Percentiles rank a stretch among this genome's conserved stretches.
Conservation (phyloP, 2,329 filamentous ascomycete genomes). For the Thielaviopsis musarum region DNA sequence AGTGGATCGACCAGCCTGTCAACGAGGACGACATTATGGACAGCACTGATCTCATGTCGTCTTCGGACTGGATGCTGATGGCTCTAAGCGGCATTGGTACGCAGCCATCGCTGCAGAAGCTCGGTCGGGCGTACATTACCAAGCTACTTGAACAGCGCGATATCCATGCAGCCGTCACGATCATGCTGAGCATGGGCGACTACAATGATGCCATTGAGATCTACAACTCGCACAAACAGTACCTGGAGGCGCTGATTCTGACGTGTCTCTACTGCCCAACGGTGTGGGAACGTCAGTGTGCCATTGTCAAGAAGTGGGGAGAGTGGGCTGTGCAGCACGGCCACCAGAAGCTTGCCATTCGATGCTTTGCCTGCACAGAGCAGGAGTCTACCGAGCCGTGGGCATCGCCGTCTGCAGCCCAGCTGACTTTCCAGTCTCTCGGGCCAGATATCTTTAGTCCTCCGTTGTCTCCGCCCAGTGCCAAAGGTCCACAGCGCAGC, state of each 20-base stretch:
- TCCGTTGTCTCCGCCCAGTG: slow-evolving; percentile 56
- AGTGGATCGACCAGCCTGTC: slow-evolving; percentile 73
- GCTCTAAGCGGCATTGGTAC: slow-evolving; percentile 78
- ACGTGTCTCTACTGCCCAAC: slow-evolving; percentile 66
- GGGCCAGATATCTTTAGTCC: slow-evolving; percentile 46
- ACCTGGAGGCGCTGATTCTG: slow-evolving; percentile 83
- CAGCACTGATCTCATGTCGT: slow-evolving; percentile 73
- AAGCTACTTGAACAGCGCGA: slow-evolving; percentile 79
- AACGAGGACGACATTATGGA: slow-evolving; percentile 66
- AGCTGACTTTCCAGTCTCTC: slow-evolving; percentile 37
- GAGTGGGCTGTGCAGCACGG: slow-evolving; percentile 77
- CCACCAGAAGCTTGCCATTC: slow-evolving; percentile 77
- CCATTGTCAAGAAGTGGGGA: slow-evolving; percentile 85
- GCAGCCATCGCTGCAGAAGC: slow-evolving; percentile 62
- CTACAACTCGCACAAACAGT: slow-evolving; percentile 79
- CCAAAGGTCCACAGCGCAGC: slow-evolving; percentile 40
- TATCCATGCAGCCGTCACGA: slow-evolving; percentile 78
- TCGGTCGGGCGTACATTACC: slow-evolving; percentile 81
- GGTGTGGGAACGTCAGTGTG: slow-evolving; percentile 83
- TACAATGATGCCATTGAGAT: slow-evolving; percentile 90
- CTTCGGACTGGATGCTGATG: slow-evolving; percentile 91
- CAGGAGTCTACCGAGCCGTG: slow-evolving; percentile 73
- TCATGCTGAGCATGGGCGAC: slow-evolving; percentile 83
- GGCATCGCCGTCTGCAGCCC: slow-evolving; percentile 65
- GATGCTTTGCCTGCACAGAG: slow-evolving; percentile 84